These are phyloP conservation scores for Kockovaella imperatae DNA, from an alignment of 768 basidiomycete species.

Conservation along the genomic window DNA sequence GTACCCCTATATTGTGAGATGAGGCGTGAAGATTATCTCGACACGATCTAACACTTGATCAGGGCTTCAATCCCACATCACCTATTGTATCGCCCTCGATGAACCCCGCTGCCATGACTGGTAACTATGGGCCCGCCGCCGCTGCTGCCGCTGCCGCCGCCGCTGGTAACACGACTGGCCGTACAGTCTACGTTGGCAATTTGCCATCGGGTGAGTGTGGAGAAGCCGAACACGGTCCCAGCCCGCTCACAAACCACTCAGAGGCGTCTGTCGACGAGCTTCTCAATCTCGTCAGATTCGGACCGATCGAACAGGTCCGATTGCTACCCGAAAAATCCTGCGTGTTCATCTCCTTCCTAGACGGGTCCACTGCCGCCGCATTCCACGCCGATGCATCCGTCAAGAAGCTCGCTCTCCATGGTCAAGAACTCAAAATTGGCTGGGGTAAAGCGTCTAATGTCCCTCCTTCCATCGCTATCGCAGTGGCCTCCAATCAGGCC, in stretches of 20 bases:
- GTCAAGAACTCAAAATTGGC: conserved; percentile 94
- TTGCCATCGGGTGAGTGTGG: conserved; percentile 59
- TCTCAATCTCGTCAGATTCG: conserved; percentile 94
- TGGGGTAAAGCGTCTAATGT: conserved; percentile 95
- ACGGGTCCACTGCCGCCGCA: conserved; percentile 81
- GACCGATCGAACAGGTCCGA: conserved; percentile 87
- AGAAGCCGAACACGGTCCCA: no score
- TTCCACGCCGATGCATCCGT: conserved; percentile 96
- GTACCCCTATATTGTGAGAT: conserved; percentile 21
- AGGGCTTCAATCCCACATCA: conserved; percentile 12
- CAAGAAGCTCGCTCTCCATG: conserved; percentile 86
- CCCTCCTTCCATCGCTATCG: conserved; percentile 72
- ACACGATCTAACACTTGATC: neutral
- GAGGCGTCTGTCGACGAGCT: conserved; percentile 96
- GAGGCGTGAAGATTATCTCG: neutral
- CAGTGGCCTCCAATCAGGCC: conserved; percentile 85
- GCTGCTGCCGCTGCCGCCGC: conserved; percentile 70
- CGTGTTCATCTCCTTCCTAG: conserved; percentile 96
- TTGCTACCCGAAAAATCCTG: conserved; percentile 95
- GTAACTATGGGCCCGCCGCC: conserved; percentile 65
- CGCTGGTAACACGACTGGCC: conserved; percentile 52
- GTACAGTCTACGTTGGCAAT: conserved; percentile 96
- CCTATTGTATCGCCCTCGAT: conserved; percentile 30
- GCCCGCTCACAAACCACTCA: conserved; percentile 7
- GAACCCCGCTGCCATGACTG: conserved; percentile 52